phyloP scores from a whole-genome alignment of 2,329 filamentous ascomycete species.

The Curvularia hawaiiensis region DNA sequence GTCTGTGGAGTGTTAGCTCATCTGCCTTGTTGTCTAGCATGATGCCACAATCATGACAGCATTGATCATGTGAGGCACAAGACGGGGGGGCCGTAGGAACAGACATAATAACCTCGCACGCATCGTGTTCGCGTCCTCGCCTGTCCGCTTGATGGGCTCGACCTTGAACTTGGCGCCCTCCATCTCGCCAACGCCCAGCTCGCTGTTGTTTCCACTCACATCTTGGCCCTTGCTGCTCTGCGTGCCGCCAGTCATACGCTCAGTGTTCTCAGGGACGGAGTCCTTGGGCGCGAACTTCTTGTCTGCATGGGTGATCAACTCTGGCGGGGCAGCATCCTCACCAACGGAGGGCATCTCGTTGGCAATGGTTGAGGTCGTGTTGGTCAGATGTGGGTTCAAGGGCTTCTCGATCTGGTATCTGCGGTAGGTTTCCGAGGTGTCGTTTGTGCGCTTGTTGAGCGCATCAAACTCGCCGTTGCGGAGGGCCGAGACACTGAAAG shows the following conservation, averaged over 20 bases:
- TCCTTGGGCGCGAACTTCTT: slow-evolving; percentile 63
- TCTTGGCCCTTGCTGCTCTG: slow-evolving; percentile 55
- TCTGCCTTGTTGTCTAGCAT: background rate
- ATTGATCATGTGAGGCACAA: background rate
- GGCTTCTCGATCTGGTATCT: slow-evolving; percentile 62
- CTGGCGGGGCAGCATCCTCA: slow-evolving; percentile 62
- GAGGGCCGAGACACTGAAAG: slow-evolving; percentile 47
- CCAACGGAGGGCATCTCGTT: slow-evolving; percentile 68
- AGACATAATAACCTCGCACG: slow-evolving; percentile 80
- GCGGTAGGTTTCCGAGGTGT: slow-evolving; percentile 60
- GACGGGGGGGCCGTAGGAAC: slow-evolving; percentile 36
- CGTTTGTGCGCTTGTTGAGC: slow-evolving; percentile 57
- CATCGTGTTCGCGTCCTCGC: slow-evolving; percentile 85
- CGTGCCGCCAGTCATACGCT: slow-evolving; percentile 68
- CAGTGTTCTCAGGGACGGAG: slow-evolving; percentile 65
- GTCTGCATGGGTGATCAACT: slow-evolving; percentile 63
- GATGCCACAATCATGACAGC: background rate
- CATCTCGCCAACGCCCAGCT: slow-evolving; percentile 41
- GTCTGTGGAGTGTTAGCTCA: slow-evolving; percentile 60
- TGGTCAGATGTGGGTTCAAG: slow-evolving; percentile 66
- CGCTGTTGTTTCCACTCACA: slow-evolving; percentile 34
- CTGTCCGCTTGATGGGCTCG: slow-evolving; percentile 82
- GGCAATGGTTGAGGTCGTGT: slow-evolving; percentile 66
- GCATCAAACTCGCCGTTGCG: slow-evolving; percentile 48
- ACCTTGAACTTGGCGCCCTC: slow-evolving; percentile 72